Conservation (phyloP, 1,284 basidiomycete species). For the Amylostereum areolatum region DNA sequence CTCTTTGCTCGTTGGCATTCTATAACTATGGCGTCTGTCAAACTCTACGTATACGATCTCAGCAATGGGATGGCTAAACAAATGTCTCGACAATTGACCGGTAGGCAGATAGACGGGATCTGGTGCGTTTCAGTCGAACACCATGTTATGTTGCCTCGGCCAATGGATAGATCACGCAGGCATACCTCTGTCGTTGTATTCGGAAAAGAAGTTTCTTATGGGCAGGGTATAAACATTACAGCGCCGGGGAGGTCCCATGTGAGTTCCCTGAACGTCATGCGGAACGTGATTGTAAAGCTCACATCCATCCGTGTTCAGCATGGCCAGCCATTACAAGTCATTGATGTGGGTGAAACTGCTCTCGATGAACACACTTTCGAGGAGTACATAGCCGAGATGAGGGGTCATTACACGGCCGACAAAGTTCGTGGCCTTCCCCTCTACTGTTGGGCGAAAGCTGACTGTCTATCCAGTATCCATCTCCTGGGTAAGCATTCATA, state of each 20-base stretch:
- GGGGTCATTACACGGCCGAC: constrained; percentile 77
- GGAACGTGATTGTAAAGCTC: constrained; percentile 4
- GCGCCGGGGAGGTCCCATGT: constrained; percentile 76
- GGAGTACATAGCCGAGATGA: constrained; percentile 74
- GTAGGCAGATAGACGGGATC: constrained; percentile 83
- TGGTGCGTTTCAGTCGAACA: constrained; percentile 46
- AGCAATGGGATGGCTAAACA: constrained; percentile 78
- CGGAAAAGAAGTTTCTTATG: constrained; percentile 84
- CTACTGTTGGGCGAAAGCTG: constrained; percentile 3
- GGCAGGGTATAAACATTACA: constrained; percentile 71
- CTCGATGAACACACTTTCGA: constrained; percentile 81
- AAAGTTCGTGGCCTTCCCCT: constrained; percentile 45
- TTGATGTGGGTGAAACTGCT: constrained; percentile 79
- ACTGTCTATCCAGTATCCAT: constrained; percentile 66
- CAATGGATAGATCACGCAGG: constrained; percentile 33
- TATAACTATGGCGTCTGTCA: constrained; percentile 8
- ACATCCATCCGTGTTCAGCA: constrained; percentile 41
- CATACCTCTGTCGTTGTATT: constrained; percentile 89
- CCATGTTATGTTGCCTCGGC: background rate
- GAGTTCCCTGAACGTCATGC: constrained; percentile 22
- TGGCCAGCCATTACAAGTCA: constrained; percentile 67
- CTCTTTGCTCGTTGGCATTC: too few species aligned
- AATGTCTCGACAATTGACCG: constrained; percentile 74
- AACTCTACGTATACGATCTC: constrained; percentile 87
- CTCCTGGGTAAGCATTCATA: constrained; percentile 55